A percentile compares a stretch with the other conserved stretches of the same genome.
phyloP scores from a whole-genome alignment of 1,284 basidiomycete genomes.

The Inonotus obliquus region DNA sequence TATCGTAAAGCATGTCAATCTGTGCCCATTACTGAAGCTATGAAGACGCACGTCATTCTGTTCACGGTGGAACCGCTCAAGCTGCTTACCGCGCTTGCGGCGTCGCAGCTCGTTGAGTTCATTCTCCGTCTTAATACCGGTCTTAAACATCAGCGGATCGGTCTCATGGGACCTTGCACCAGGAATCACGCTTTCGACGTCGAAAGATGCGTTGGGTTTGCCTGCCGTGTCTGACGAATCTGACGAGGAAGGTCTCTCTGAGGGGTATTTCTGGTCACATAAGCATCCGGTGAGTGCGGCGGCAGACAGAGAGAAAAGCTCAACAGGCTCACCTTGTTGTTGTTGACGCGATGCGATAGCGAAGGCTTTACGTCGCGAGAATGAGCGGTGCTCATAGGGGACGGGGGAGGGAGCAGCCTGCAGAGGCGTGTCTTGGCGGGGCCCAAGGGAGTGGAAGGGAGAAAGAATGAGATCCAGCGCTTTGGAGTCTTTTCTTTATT shows the following conservation, averaged over 20 bases:
- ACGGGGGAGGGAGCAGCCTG: not conserved
- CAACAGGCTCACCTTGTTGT: not conserved
- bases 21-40: conserved; percentile 3
- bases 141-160: conserved; percentile 61
- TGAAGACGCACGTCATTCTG: conserved; percentile 71
- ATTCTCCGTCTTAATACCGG: conserved; percentile 52
- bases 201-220: conserved; percentile 7
- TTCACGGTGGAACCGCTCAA: conserved; percentile 70
- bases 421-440: not conserved
- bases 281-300: not conserved
- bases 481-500: not conserved
- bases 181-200: conserved; percentile 26
- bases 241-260: not conserved
- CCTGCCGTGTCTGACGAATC: not conserved
- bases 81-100: conserved; percentile 51
- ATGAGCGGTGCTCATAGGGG: not conserved
- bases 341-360: not conserved
- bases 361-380: not conserved
- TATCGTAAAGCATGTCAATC: conserved; percentile 28
- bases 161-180: conserved; percentile 9
- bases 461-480: not conserved
- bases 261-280: not conserved
- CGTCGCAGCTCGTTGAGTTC: conserved; percentile 57
- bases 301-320: not conserved
- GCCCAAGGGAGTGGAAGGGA: not conserved